phyloP scores from a whole-genome alignment of 768 basidiomycete species.

The Leccinum rimulosum region DNA sequence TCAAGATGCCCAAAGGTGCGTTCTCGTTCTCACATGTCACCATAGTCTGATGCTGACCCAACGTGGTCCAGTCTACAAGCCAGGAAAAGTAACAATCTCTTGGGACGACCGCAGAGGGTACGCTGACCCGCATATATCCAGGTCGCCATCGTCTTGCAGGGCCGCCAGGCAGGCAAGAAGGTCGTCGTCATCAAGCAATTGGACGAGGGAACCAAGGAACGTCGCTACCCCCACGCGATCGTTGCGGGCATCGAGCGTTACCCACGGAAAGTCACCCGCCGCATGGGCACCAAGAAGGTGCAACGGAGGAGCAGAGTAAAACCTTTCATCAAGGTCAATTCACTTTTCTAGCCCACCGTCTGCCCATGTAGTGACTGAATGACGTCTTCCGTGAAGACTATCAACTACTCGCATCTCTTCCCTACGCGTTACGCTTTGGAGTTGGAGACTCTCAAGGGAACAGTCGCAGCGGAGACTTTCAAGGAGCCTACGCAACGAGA shows the following conservation, averaged over 20 bases:
- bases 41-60: constrained; percentile 12
- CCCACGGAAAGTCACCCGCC: constrained; percentile 95
- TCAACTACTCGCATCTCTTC: constrained; percentile 99
- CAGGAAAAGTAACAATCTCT: constrained; percentile 69
- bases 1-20: constrained; percentile 44
- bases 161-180: constrained; percentile 99
- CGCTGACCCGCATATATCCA: constrained; percentile 27
- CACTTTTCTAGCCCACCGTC: neutral
- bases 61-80: constrained; percentile 74
- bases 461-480: constrained; percentile 85
- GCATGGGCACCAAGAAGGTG: constrained; percentile 96
- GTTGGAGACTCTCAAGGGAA: constrained; percentile 90
- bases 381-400: constrained; percentile 44
- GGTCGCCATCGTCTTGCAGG: constrained; percentile 97
- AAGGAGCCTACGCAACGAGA: constrained; percentile 96
- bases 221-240: constrained; percentile 96
- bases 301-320: constrained; percentile 94
- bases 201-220: constrained; percentile 96
- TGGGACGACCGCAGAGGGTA: neutral
- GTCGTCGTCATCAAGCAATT: constrained; percentile 98
- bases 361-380: neutral
- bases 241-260: constrained; percentile 98
- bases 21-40: neutral
- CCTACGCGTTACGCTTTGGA: constrained; percentile 98
- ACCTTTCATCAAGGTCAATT: constrained; percentile 96